Percentiles rank a stretch among this genome's conserved stretches.
phyloP scores from a whole-genome alignment of 1,284 basidiomycete genomes.

The Fistulina hepatica region DNA sequence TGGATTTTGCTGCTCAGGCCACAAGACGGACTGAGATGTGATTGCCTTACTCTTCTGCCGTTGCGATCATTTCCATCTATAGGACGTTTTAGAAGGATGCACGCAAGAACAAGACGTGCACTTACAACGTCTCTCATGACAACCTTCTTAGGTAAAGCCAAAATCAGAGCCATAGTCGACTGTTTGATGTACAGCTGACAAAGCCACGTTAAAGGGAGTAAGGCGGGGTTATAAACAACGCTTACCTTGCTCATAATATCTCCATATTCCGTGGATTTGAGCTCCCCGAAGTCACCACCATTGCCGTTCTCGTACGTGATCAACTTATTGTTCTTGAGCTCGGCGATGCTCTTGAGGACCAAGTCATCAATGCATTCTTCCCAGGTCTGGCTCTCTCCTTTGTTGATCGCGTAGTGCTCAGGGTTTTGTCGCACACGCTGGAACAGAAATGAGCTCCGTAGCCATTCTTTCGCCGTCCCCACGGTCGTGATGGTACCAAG shows the following conservation, averaged over 20 bases:
- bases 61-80: slow-evolving; percentile 55
- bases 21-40: background rate
- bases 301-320: slow-evolving; percentile 30
- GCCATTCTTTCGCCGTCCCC: slow-evolving; percentile 66
- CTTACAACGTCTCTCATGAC: slow-evolving; percentile 57
- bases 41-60: slow-evolving; percentile 52
- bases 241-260: slow-evolving; percentile 78
- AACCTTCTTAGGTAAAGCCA: slow-evolving; percentile 43
- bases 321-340: slow-evolving; percentile 48
- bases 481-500: slow-evolving; percentile 68
- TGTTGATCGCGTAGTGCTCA: slow-evolving; percentile 55
- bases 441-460: slow-evolving; percentile 73
- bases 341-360: slow-evolving; percentile 53
- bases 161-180: slow-evolving; percentile 48
- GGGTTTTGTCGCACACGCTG: slow-evolving; percentile 80
- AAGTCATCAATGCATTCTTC: slow-evolving; percentile 61
- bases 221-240: slow-evolving; percentile 3
- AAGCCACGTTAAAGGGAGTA: slow-evolving; percentile 7
- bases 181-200: slow-evolving; percentile 62
- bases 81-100: slow-evolving; percentile 5
- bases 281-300: slow-evolving; percentile 25
- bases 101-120: slow-evolving; percentile 6
- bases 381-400: slow-evolving; percentile 52
- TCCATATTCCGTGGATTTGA: slow-evolving; percentile 61
- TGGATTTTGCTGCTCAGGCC: slow-evolving; percentile 18